Evolutionary conservation across 345 rosid species (phyloP), one percentile per base, ranked within the genome.

Genomic region (Bruguiera sexangula): DNA sequence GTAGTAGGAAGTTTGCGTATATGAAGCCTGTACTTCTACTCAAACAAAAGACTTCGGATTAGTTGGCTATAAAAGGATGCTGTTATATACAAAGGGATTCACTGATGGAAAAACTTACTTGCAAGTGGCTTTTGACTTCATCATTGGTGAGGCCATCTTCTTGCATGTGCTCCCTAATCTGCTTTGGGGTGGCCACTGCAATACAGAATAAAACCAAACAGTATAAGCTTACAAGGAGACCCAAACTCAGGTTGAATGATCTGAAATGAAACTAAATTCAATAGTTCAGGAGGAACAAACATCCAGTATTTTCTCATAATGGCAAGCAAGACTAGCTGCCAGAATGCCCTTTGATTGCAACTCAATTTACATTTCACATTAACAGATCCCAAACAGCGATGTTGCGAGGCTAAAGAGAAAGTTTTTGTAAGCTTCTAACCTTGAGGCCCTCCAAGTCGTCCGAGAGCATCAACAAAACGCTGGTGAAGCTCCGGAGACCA

Each of bases 401-500:
- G 31, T 27, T 56, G 2, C 10, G 10, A 27, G 60, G 29, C 26
- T 24, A 56, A 65, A 68, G 61, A 34, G 24, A 62, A 9, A 69
- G 10, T 8, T 11, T 74, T 48, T 18, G 15, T 32, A 36, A 64
- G 63, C 7, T 66, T 9, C 82, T 75, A 63, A 87, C 97, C 95
- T 77, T 83, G 77, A 53, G 84, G 78, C 37, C 97, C 97, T 59
- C 97, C 97, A 59, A 92, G 94, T 46, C 69, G 78, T 6, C 84
- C 85, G 71, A 92, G 88, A 24, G 88, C 94, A 63, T 83, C 89
- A 15, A 88, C 79, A 43, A 92, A 92, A 52, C 83, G 84, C 26
- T 86, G 81, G 72, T 87, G 98, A 57, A 92, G 92, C 51, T 88
- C 91, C 9, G 88, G 88, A 21, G 98, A 87, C 96, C 98, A 92